phyloP scores from a whole-genome alignment of 306 rosid genomes.

The Cyamopsis tetragonoloba region DNA sequence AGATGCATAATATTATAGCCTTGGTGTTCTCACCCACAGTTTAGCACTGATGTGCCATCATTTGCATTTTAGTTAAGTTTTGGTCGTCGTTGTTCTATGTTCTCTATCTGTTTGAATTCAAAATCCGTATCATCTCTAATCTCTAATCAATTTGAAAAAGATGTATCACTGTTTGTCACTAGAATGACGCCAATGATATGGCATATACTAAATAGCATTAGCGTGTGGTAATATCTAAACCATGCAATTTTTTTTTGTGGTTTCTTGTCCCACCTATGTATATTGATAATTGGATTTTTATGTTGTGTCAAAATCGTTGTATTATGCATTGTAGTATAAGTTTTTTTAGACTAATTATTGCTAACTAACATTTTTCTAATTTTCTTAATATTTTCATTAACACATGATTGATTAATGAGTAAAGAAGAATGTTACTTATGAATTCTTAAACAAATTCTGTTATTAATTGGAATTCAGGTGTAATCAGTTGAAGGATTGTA shows the following conservation, averaged over 20 bases:
- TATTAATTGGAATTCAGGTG: too few relatives aligned
- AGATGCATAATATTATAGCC: neutral
- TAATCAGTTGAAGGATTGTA: too few relatives aligned
- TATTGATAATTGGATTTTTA: neutral
- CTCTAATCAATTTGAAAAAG: neutral
- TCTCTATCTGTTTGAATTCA: neutral
- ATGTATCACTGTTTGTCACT: neutral
- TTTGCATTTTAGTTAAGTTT: neutral
- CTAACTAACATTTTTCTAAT: too few relatives aligned
- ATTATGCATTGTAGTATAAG: neutral
- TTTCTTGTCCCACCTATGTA: neutral
- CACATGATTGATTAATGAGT: too few relatives aligned
- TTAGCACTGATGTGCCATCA: neutral
- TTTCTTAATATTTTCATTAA: too few relatives aligned
- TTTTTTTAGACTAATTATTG: too few relatives aligned
- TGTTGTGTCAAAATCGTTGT: neutral
- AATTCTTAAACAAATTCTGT: too few relatives aligned
- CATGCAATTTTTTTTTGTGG: neutral
- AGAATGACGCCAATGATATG: neutral
- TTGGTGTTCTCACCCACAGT: neutral
- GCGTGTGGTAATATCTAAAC: neutral
- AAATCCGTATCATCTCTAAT: neutral
- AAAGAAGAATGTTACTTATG: too few relatives aligned
- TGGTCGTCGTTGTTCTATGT: neutral
- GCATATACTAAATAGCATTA: neutral